Conservation (phyloP, 768 basidiomycete genomes). For the Pulveroboletus sp. region DNA sequence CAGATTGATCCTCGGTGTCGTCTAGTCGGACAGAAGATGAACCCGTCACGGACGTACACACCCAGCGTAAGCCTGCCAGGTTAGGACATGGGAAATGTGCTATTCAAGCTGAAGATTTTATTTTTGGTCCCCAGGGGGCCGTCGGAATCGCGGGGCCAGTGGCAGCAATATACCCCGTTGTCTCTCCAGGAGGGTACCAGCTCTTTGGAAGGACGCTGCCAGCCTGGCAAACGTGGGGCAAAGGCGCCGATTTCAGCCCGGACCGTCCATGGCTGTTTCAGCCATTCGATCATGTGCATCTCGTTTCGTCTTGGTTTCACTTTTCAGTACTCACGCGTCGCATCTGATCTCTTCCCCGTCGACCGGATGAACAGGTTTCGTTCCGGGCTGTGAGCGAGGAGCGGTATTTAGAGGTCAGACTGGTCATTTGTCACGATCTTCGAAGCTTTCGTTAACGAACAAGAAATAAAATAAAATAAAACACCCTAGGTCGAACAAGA, state of each 20-base stretch:
- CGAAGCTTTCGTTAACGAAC: neutral
- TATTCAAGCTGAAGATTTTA: neutral
- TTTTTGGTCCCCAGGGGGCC: constrained; percentile 42
- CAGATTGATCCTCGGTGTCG: constrained; percentile 56
- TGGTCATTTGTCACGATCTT: neutral
- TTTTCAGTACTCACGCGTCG: too few species aligned
- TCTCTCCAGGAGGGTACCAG: constrained; percentile 63
- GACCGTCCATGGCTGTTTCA: constrained; percentile 55
- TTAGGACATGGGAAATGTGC: too few species aligned
- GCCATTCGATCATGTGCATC: constrained; percentile 54
- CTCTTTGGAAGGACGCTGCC: constrained; percentile 60
- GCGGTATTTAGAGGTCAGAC: constrained; percentile 43
- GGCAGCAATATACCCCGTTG: constrained; percentile 61
- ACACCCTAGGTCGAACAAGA: constrained; percentile 40
- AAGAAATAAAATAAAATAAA: too few species aligned
- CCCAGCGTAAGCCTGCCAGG: constrained; percentile 40
- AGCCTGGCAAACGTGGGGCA: constrained; percentile 61
- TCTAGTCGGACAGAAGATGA: constrained; percentile 69
- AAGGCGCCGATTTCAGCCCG: constrained; percentile 41
- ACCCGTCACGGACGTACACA: constrained; percentile 64
- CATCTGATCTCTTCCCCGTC: neutral
- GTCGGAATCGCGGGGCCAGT: constrained; percentile 67
- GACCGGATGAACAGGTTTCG: constrained; percentile 34
- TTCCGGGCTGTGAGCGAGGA: constrained; percentile 47
- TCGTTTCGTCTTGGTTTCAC: too few species aligned